phyloP scores from a whole-genome alignment of 345 rosid genomes.

The Anastatica hierochuntica region DNA sequence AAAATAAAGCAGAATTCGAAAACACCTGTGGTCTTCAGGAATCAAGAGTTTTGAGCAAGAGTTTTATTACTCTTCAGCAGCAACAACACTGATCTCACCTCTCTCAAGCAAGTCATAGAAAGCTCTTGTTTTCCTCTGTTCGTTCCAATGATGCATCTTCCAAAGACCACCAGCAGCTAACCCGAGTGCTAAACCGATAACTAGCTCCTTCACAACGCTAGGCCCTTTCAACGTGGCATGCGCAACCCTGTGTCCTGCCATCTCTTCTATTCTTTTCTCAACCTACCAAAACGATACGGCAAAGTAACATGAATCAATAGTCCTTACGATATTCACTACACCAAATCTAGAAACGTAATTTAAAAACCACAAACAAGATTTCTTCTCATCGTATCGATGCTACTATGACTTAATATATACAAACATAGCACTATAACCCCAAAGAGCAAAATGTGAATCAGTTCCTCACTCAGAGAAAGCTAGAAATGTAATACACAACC shows the following conservation, averaged over 20 bases:
- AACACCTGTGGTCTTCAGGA: too few species aligned
- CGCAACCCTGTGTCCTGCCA: slow-evolving; percentile 71
- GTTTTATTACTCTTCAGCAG: slow-evolving; percentile 36
- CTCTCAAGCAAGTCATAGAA: slow-evolving; percentile 87
- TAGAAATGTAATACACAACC: too few species aligned
- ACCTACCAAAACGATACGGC: too few species aligned
- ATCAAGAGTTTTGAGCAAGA: too few species aligned
- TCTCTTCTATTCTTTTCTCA: slow-evolving; percentile 26
- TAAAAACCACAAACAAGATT: too few species aligned
- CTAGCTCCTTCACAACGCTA: slow-evolving; percentile 77
- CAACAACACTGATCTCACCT: slow-evolving; percentile 87
- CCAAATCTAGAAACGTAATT: too few species aligned
- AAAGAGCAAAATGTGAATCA: neutral
- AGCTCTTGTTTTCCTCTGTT: slow-evolving; percentile 79
- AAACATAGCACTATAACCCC: too few species aligned
- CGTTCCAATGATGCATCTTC: slow-evolving; percentile 99
- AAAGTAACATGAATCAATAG: too few species aligned
- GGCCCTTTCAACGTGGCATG: slow-evolving; percentile 92
- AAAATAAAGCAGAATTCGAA: too few species aligned
- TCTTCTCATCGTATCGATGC: slow-evolving; percentile 78
- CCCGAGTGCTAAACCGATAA: slow-evolving; percentile 56
- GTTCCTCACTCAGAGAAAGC: too few species aligned
- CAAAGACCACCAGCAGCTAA: slow-evolving; percentile 71
- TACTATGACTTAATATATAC: slow-evolving; percentile 18
- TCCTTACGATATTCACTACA: too few species aligned